These are phyloP conservation scores for Ligustrum vulgare DNA, from an alignment of 257 asterid genomes.

Conservation along the genomic window DNA sequence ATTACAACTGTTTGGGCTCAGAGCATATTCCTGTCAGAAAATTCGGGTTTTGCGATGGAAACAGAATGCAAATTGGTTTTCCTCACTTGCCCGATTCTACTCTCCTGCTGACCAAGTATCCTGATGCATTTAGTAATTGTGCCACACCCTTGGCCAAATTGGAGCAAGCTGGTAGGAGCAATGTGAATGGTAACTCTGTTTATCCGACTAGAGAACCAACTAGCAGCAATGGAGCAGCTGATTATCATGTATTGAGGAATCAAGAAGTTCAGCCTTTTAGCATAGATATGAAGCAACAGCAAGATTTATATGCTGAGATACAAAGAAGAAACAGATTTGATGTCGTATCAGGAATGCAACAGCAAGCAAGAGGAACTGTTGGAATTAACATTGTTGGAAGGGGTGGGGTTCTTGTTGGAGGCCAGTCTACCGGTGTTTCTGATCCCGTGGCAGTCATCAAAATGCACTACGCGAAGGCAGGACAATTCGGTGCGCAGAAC, in stretches of 20 bases:
- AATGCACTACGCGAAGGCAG: constrained; percentile 72
- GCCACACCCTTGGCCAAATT: constrained; percentile 41
- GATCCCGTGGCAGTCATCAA: constrained; percentile 85
- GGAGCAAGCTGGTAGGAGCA: constrained; percentile 43
- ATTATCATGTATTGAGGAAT: constrained; percentile 43
- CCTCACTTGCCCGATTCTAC: constrained; percentile 60
- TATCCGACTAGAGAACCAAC: constrained; percentile 46
- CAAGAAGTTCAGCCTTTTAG: constrained; percentile 55
- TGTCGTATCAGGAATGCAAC: constrained; percentile 52
- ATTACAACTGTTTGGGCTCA: constrained; percentile 32
- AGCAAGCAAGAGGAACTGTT: constrained; percentile 46
- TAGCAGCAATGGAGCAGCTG: constrained; percentile 41
- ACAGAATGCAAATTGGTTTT: constrained; percentile 46
- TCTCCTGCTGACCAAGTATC: constrained; percentile 66
- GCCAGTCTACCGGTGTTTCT: constrained; percentile 66
- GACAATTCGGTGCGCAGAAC: constrained; percentile 47
- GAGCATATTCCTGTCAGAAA: constrained; percentile 49
- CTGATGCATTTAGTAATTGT: constrained; percentile 69
- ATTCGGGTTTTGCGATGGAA: constrained; percentile 59
- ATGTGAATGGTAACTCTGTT: constrained; percentile 51
- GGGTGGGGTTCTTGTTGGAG: constrained; percentile 57
- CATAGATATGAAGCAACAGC: constrained; percentile 57
- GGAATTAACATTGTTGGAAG: constrained; percentile 62
- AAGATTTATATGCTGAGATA: constrained; percentile 56
- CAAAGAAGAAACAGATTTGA: constrained; percentile 69